Base-by-base conservation (phyloP, 768 basidiomycete genomes). In the Tephrocybe sp. region DNA sequence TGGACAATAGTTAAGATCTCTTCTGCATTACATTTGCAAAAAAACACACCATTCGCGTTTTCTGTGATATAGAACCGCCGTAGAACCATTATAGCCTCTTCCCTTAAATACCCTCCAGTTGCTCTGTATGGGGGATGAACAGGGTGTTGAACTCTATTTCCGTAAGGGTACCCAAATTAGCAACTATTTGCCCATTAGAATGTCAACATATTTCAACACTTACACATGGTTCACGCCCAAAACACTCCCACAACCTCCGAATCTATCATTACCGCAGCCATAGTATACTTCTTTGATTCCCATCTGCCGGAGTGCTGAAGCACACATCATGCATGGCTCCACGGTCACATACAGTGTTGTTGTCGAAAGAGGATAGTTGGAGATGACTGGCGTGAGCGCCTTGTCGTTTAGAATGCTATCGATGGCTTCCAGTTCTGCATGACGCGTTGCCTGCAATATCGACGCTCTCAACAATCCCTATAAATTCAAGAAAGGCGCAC, bases 291-390 rank as follows among this genome's bases (percentile, higher is more conserved):
- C 78, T 49, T 83, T 84, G 59, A 99, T 92, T 13, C 95, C 95
- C 54, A 96, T 69, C 69, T 98, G 97, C 46, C 96, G 81, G 27
- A 99, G 78, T 9, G 96, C 97, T 19, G 92, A 93, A 11, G 94
- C 92, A 57, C 97, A 99, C 97, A 98, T 98, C 65, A 98, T 93
- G 69, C 97, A 99, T 0, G 96, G 97, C 69, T 99, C 96, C 45
- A 99, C 97, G 4, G 97, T 99, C 44, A 98, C 97, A 65, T 98
- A 99, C 24, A 98, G 82, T 2, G 83, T 89, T 18, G 92, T 95
- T 9, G 81, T 75, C 1, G 77, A 76, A 15, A 99, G 78, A 5
- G 91, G 90, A 51, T 89, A 82, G 36, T 65, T 60, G 0, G 67
- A 44, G n/a, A 65, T 52, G 27, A 66, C 61, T 19, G 82, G 79